Evolutionary conservation across 768 basidiomycete genomes (phyloP), one percentile per base, ranked within the genome.

Genomic region (Kwoniella shandongensis): DNA sequence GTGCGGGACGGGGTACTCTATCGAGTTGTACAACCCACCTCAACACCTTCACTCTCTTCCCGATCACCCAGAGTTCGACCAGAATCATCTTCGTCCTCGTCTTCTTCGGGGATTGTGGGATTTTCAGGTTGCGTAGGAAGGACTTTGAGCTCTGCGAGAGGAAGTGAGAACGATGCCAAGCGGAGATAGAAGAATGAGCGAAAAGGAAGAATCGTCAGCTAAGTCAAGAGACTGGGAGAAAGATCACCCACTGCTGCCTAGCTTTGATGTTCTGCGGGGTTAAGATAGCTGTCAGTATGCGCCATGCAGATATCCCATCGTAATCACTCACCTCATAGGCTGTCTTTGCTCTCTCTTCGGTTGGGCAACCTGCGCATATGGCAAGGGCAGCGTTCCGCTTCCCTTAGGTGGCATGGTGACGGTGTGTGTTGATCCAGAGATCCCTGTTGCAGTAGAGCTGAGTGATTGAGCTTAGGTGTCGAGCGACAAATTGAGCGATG

Each of bases 191-290:
- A 42, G 22, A n/a, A n/a, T 42, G 6, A 32, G 32, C 32, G 13
- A 6, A 13, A 32, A 13, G 13, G 41, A 45, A 6, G 46, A 30
- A 26, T 5, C 17, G 39, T 50, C 20, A 48, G 46, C 51, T 30
- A 22, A 29, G 8, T 36, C 32, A 26, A 36, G 22, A 3, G 11
- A 6, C 10, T 23, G 2, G 5, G 46, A 49, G 12, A 27, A 12
- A 59, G 22, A 26, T 8, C 8, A 52, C 65, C 39, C 27, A 73
- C 72, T 76, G 26, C 65, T 74, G 10, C 68, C 66, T 1, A 73
- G 66, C 52, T 76, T 76, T 5, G 75, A 76, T 26, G 75, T 76
- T 54, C 75, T 76, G 18, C n/a, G n/a, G 20, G 7, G 18, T 38
- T 15, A 1, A 38, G 23, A 15, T 26, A 46, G 35, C 18, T 48